Percentiles rank a stretch among this genome's conserved stretches.
Conservation (phyloP, 345 rosid species). For the Bruguiera parviflora region DNA sequence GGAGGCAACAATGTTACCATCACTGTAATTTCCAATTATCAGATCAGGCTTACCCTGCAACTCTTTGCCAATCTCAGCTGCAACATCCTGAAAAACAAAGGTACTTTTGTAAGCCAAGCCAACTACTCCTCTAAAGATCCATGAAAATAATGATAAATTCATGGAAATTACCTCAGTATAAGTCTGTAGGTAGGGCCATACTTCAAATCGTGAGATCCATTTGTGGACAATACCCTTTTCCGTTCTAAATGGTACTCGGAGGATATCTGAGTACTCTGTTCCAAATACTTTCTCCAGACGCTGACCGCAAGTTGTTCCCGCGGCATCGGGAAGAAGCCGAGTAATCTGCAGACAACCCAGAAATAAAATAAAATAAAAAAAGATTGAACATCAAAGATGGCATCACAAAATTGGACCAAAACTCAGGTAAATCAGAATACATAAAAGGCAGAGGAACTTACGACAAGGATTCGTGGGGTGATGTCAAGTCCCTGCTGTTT, state of each 20-base stretch:
- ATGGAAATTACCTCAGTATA: conserved; percentile 62
- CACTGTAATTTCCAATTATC: conserved; percentile 92
- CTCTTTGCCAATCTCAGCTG: conserved; percentile 68
- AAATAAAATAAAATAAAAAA: too few species aligned
- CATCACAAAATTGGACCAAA: neutral
- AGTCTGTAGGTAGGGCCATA: conserved; percentile 93
- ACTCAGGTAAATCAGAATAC: neutral
- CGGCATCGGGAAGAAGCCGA: conserved; percentile 88
- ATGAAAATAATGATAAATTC: neutral
- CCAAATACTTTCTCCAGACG: conserved; percentile 83
- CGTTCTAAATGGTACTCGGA: conserved; percentile 78
- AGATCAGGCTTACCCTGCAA: conserved; percentile 90
- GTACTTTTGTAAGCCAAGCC: neutral
- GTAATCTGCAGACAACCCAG: conserved; percentile 49
- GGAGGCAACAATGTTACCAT: conserved; percentile 91
- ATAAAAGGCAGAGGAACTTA: conserved; percentile 24
- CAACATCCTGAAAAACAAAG: conserved; percentile 59
- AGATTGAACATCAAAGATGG: conserved; percentile 13
- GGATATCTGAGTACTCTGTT: conserved; percentile 71
- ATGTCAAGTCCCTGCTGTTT: conserved; percentile 88
- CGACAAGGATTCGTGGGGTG: conserved; percentile 82
- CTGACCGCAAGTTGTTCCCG: conserved; percentile 89
- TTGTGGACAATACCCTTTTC: conserved; percentile 74
- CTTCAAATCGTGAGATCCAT: conserved; percentile 96
- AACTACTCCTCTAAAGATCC: neutral